phyloP scores from a whole-genome alignment of 2,329 filamentous ascomycete species.

The Cercospora sp. region DNA sequence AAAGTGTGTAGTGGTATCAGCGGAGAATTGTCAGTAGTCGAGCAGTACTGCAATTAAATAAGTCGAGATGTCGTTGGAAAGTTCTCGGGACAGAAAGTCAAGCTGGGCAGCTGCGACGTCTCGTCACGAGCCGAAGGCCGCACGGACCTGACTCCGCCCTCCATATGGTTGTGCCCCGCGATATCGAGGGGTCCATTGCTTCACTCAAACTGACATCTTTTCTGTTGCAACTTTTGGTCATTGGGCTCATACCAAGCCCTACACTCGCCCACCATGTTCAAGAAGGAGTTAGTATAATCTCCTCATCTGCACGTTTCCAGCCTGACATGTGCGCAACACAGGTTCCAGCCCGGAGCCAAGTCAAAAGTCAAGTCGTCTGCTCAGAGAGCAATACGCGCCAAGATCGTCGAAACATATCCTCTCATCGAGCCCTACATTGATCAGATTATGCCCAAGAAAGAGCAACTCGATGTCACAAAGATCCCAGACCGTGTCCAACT shows the following conservation, averaged over 20 bases:
- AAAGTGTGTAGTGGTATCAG: neutral
- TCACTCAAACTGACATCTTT: neutral
- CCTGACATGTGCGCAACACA: constrained; percentile 40
- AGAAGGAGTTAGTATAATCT: constrained; percentile 71
- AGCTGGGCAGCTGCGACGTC: neutral
- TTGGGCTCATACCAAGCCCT: neutral
- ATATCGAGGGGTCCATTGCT: constrained; percentile 4
- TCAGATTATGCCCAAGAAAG: constrained; percentile 92
- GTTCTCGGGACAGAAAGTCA: neutral
- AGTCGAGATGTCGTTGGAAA: neutral
- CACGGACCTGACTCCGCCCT: neutral
- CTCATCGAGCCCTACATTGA: constrained; percentile 85
- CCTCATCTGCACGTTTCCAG: neutral
- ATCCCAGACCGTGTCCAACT: constrained; percentile 88
- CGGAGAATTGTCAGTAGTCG: neutral
- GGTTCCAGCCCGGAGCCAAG: constrained; percentile 75
- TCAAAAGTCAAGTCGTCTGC: constrained; percentile 97
- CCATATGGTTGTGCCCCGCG: neutral
- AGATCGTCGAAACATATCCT: constrained; percentile 81
- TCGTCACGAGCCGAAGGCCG: neutral
- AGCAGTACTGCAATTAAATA: neutral
- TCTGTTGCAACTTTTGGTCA: neutral
- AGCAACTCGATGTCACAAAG: constrained; percentile 85
- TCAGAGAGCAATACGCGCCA: constrained; percentile 80
- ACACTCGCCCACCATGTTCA: constrained; percentile 65